phyloP scores from a whole-genome alignment of 2,329 filamentous ascomycete species.

The Neonectria faginata region DNA sequence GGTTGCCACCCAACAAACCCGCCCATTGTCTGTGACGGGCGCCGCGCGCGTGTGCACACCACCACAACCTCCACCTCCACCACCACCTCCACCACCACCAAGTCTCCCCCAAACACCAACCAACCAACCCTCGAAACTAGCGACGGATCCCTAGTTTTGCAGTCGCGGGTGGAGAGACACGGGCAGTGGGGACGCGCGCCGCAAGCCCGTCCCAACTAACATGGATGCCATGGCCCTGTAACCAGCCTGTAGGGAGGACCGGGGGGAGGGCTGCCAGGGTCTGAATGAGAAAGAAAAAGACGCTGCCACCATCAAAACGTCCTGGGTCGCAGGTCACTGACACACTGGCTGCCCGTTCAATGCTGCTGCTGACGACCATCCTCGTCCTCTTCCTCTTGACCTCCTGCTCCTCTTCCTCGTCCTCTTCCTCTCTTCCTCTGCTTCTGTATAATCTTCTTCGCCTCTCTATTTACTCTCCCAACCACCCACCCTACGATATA shows the following conservation, averaged over 20 bases:
- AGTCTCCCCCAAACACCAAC: not conserved
- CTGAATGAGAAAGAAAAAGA: conserved; percentile 22
- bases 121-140: conserved; percentile 7
- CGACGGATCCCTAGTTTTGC: conserved; percentile 25
- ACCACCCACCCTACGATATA: conserved; percentile 18
- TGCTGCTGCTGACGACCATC: conserved; percentile 28
- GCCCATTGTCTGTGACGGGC: not conserved
- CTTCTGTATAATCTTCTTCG: conserved; percentile 30
- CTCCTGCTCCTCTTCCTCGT: conserved; percentile 14
- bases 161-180: not conserved
- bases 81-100: not conserved
- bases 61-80: not conserved
- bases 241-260: not conserved
- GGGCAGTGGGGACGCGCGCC: not conserved
- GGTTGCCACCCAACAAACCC: not conserved
- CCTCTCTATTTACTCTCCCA: conserved; percentile 25
- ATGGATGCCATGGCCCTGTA: conserved; percentile 3
- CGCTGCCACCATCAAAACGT: conserved; percentile 46
- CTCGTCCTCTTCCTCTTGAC: conserved; percentile 14
- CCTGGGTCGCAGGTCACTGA: conserved; percentile 37
- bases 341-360: conserved; percentile 13
- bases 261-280: conserved; percentile 2
- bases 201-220: too few species aligned
- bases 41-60: not conserved
- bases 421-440: conserved; percentile 25